These are phyloP conservation scores for Hygrophorus russula DNA, from an alignment of 768 basidiomycete species.

Conservation along the genomic window DNA sequence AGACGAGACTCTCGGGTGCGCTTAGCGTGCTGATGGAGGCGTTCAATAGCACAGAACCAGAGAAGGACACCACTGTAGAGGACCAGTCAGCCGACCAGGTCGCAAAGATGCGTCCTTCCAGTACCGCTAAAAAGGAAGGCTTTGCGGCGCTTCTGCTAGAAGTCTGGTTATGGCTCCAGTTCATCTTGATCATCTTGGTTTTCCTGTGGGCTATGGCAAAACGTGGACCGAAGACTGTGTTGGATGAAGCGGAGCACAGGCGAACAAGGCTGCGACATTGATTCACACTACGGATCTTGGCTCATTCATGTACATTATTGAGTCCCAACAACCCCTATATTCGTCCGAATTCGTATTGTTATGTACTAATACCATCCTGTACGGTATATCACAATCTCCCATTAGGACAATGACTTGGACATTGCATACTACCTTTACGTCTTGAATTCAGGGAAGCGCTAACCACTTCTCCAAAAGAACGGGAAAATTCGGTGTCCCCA, in stretches of 20 bases:
- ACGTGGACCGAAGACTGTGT: constrained; percentile 60
- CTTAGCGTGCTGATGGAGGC: constrained; percentile 35
- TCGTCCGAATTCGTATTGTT: too few species aligned
- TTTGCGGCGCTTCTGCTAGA: constrained; percentile 46
- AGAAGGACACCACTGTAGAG: background rate
- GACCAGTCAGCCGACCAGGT: background rate
- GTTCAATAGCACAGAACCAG: constrained; percentile 12
- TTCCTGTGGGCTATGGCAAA: constrained; percentile 77
- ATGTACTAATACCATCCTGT: too few species aligned
- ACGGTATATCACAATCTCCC: too few species aligned
- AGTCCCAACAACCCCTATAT: background rate
- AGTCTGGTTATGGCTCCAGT: constrained; percentile 81
- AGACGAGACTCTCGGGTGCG: constrained; percentile 22
- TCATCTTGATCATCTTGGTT: constrained; percentile 58
- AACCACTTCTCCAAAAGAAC: constrained; percentile 27
- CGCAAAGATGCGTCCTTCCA: constrained; percentile 1
- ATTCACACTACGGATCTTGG: background rate
- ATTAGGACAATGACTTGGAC: too few species aligned
- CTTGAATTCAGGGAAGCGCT: constrained; percentile 19
- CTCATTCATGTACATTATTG: background rate
- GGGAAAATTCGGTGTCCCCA: constrained; percentile 34
- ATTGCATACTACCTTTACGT: too few species aligned
- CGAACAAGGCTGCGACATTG: constrained; percentile 9
- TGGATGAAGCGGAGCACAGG: constrained; percentile 31
- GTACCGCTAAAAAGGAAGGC: constrained; percentile 12